A percentile compares a stretch with the other conserved stretches of the same genome.
Evolutionary conservation across 2,329 filamentous ascomycete genomes (phyloP).

Genomic region (Ceratocystis alfenasii): DNA sequence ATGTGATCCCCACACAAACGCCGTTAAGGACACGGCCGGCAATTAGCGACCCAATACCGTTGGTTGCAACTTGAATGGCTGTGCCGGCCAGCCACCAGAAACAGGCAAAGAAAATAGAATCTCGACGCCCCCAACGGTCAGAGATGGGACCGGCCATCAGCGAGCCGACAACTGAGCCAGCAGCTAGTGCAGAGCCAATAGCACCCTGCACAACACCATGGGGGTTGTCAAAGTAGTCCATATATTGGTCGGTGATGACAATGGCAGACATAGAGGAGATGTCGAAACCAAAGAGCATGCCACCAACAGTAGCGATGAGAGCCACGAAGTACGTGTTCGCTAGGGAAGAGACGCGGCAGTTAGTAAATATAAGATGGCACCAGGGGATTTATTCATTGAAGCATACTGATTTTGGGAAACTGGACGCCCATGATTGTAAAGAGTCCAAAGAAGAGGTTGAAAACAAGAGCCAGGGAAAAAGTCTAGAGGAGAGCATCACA

Average conservation of each 20-base stretch:
- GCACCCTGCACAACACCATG: slow-evolving; percentile 38
- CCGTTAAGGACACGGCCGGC: slow-evolving; percentile 50
- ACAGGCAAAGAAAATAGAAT: slow-evolving; percentile 25
- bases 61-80: slow-evolving; percentile 24
- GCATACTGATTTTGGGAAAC: slow-evolving; percentile 21
- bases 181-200: slow-evolving; percentile 41
- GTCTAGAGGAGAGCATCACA: background rate
- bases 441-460: background rate
- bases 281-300: slow-evolving; percentile 43
- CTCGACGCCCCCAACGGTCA: slow-evolving; percentile 37
- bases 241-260: slow-evolving; percentile 40
- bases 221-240: slow-evolving; percentile 41
- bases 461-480: background rate
- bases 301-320: slow-evolving; percentile 32
- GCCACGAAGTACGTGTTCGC: slow-evolving; percentile 31
- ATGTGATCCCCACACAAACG: slow-evolving; percentile 47
- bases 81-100: slow-evolving; percentile 25
- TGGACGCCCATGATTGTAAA: slow-evolving; percentile 16
- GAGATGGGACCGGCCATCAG: slow-evolving; percentile 38
- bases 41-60: slow-evolving; percentile 31
- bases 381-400: background rate
- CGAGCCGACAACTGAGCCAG: slow-evolving; percentile 40
- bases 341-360: background rate
- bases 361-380: background rate
- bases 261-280: slow-evolving; percentile 48